Evolutionary conservation across 2,329 filamentous ascomycete genomes (phyloP).

Genomic region (Fusarium illudens): DNA sequence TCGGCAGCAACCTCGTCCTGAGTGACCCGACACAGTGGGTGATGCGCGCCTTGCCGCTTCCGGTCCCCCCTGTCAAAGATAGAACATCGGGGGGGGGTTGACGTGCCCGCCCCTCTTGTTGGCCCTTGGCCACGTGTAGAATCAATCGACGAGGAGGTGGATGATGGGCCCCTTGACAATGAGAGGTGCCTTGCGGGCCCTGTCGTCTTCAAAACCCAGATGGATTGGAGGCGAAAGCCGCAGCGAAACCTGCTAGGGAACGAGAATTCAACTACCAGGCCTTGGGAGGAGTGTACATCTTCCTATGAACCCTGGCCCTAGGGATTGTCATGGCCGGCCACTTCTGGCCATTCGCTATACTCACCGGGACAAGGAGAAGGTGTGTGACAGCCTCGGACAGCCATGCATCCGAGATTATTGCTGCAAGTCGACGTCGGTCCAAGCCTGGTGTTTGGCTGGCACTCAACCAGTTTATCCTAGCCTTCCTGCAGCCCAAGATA

Average conservation of each 20-base stretch:
- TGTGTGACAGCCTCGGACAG: constrained; percentile 40
- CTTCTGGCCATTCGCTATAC: constrained; percentile 24
- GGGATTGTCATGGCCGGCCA: constrained; percentile 19
- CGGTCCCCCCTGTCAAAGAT: constrained; percentile 28
- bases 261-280: neutral
- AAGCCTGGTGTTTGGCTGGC: constrained; percentile 25
- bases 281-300: neutral
- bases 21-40: constrained; percentile 44
- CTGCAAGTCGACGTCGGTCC: constrained; percentile 37
- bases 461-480: constrained; percentile 22
- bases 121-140: constrained; percentile 39
- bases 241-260: neutral
- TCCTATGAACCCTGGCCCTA: constrained; percentile 23
- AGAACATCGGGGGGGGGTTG: constrained; percentile 17
- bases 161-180: neutral
- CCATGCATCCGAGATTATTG: constrained; percentile 43
- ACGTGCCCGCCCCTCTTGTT: constrained; percentile 22
- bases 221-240: neutral
- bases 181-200: constrained; percentile 3
- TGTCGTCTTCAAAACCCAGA: constrained; percentile 8
- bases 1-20: constrained; percentile 18
- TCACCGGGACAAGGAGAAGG: constrained; percentile 19
- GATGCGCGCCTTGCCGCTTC: constrained; percentile 43
- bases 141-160: constrained; percentile 22
- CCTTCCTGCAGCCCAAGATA: constrained; percentile 18